Evolutionary conservation across 2,329 filamentous ascomycete genomes (phyloP).

Genomic region (Arthrobotrys sphaeroides): DNA sequence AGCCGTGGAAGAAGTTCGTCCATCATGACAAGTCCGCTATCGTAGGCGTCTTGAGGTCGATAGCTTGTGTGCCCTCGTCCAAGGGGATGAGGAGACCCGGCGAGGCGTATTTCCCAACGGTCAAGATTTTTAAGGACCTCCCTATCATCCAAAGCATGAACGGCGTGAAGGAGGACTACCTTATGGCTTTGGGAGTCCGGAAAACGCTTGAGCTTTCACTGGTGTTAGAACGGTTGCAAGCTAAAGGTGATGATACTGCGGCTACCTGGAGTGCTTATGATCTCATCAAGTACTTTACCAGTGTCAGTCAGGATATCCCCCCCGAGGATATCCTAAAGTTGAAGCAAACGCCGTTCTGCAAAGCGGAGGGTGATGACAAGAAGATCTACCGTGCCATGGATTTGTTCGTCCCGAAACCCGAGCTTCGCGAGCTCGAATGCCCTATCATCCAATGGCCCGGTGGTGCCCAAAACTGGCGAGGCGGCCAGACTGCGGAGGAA

Average conservation of each 20-base stretch:
- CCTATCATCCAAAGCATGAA: slow-evolving; percentile 80
- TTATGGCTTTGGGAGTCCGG: slow-evolving; percentile 82
- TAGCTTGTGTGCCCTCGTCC: slow-evolving; percentile 87
- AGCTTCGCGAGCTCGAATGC: slow-evolving; percentile 74
- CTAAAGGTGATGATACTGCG: slow-evolving; percentile 61
- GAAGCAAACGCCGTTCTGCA: slow-evolving; percentile 80
- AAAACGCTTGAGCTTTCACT: slow-evolving; percentile 95
- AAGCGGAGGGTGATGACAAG: slow-evolving; percentile 68
- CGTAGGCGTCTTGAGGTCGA: slow-evolving; percentile 70
- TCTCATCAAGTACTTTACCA: slow-evolving; percentile 90
- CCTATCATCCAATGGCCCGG: slow-evolving; percentile 85
- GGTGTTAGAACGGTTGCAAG: slow-evolving; percentile 85
- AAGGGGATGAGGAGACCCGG: slow-evolving; percentile 84
- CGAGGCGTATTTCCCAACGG: slow-evolving; percentile 91
- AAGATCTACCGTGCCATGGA: slow-evolving; percentile 77
- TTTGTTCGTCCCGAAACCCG: slow-evolving; percentile 80
- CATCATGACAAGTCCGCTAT: slow-evolving; percentile 73
- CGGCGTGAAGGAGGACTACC: slow-evolving; percentile 88
- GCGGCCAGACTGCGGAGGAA: slow-evolving; percentile 69
- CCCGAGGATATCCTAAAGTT: slow-evolving; percentile 80
- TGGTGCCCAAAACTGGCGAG: slow-evolving; percentile 69
- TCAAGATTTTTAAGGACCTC: slow-evolving; percentile 93
- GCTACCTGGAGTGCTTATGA: slow-evolving; percentile 90
- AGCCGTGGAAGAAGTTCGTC: slow-evolving; percentile 85
- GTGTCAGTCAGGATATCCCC: slow-evolving; percentile 89